phyloP scores from a whole-genome alignment of 1,284 basidiomycete genomes.

The Leccinum ponderosum region DNA sequence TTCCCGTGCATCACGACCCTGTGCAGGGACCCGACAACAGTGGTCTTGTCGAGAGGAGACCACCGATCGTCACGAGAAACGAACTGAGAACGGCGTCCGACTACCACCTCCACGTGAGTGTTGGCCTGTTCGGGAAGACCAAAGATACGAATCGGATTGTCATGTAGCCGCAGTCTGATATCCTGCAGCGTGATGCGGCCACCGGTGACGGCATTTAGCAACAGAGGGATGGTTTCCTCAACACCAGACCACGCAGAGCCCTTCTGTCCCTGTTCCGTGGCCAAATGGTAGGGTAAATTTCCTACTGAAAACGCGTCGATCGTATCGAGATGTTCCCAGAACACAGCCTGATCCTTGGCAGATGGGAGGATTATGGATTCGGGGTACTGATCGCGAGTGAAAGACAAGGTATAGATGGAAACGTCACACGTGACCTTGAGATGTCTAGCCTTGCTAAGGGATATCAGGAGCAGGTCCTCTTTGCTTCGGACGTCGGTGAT shows the following conservation, averaged over 20 bases:
- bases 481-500: constrained; percentile 89
- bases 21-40: constrained; percentile 80
- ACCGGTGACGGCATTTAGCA: constrained; percentile 85
- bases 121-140: constrained; percentile 84
- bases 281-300: constrained; percentile 78
- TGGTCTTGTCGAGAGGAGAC: constrained; percentile 81
- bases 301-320: constrained; percentile 96
- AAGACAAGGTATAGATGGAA: constrained; percentile 92
- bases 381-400: constrained; percentile 77
- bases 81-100: constrained; percentile 76
- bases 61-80: constrained; percentile 54
- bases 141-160: constrained; percentile 94
- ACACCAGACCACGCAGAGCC: constrained; percentile 79
- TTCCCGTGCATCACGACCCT: constrained; percentile 92
- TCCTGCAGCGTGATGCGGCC: constrained; percentile 84
- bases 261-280: constrained; percentile 64
- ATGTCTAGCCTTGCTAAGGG: constrained; percentile 92
- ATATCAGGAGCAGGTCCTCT: constrained; percentile 86
- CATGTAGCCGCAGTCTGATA: constrained; percentile 79
- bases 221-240: constrained; percentile 85
- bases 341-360: constrained; percentile 74
- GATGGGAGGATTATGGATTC: constrained; percentile 72
- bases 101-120: constrained; percentile 92
- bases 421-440: constrained; percentile 98
- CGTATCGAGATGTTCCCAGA: constrained; percentile 86